A percentile compares a stretch with the other conserved stretches of the same genome.
phyloP scores from a whole-genome alignment of 2,329 filamentous ascomycete genomes.

The Hypoxylon sp. region DNA sequence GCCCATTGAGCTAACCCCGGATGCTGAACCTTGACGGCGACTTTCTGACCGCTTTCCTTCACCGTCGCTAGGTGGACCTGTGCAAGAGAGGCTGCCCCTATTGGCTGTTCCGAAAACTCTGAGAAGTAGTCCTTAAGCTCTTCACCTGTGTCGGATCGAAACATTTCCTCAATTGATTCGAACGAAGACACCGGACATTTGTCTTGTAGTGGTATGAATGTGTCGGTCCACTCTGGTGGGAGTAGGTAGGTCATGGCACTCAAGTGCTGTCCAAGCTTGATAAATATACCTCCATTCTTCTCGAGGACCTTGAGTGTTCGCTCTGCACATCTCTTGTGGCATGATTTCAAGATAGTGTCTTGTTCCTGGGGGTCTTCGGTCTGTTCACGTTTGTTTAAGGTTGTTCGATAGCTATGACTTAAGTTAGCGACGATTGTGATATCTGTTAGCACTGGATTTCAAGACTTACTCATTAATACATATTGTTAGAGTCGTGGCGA shows the following conservation, averaged over 20 bases:
- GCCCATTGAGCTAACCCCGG: conserved; percentile 91
- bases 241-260: conserved; percentile 97
- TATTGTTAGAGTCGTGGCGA: conserved; percentile 79
- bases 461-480: conserved; percentile 87
- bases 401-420: conserved; percentile 82
- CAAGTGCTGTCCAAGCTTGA: conserved; percentile 96
- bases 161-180: conserved; percentile 89
- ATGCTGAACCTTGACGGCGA: conserved; percentile 98
- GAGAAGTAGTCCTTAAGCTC: conserved; percentile 87
- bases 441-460: conserved; percentile 41
- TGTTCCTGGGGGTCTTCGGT: conserved; percentile 75
- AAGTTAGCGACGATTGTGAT: conserved; percentile 20
- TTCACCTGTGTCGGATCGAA: conserved; percentile 83
- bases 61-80: conserved; percentile 93
- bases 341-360: conserved; percentile 79
- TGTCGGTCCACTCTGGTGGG: conserved; percentile 92
- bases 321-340: conserved; percentile 92
- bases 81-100: conserved; percentile 93
- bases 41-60: conserved; percentile 84
- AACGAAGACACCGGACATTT: conserved; percentile 93
- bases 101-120: conserved; percentile 83
- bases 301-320: conserved; percentile 89
- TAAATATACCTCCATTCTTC: conserved; percentile 98
- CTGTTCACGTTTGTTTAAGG: conserved; percentile 79
- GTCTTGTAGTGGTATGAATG: conserved; percentile 96